phyloP scores from a whole-genome alignment of 2,329 filamentous ascomycete species.

The Colletotrichum sp. region DNA sequence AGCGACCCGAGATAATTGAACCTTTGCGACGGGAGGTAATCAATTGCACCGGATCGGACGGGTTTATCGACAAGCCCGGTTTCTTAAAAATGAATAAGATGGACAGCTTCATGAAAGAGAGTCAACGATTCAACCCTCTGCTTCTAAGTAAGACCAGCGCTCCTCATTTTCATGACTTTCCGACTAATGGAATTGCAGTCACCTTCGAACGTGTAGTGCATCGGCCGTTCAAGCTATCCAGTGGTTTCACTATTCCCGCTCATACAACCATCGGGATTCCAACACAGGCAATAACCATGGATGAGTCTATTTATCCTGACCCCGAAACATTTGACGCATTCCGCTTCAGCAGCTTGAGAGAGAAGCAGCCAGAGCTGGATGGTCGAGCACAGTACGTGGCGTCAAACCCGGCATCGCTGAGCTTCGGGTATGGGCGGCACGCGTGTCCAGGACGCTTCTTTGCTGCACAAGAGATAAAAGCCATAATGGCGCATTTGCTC shows the following conservation, averaged over 20 bases:
- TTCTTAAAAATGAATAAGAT: neutral
- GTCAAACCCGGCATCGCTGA: neutral
- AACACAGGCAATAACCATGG: neutral
- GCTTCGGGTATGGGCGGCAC: neutral
- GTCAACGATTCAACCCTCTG: neutral
- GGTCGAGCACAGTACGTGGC: neutral
- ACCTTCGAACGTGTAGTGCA: neutral
- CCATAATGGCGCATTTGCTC: neutral
- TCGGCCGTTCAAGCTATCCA: neutral
- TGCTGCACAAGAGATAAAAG: neutral
- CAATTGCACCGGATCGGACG: neutral
- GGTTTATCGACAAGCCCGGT: neutral
- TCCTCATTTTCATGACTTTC: neutral
- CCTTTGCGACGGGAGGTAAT: neutral
- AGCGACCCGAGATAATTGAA: neutral
- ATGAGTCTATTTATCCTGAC: neutral
- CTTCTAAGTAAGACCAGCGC: neutral
- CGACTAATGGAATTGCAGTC: neutral
- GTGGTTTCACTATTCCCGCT: neutral
- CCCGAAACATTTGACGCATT: neutral
- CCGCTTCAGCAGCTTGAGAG: neutral
- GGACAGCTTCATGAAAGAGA: neutral
- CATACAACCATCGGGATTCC: neutral
- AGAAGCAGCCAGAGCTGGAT: neutral
- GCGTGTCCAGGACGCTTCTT: slow-evolving; percentile 3